Evolutionary conservation across 2,329 filamentous ascomycete species (phyloP).

Genomic region (Thermothelomyces thermophilus): DNA sequence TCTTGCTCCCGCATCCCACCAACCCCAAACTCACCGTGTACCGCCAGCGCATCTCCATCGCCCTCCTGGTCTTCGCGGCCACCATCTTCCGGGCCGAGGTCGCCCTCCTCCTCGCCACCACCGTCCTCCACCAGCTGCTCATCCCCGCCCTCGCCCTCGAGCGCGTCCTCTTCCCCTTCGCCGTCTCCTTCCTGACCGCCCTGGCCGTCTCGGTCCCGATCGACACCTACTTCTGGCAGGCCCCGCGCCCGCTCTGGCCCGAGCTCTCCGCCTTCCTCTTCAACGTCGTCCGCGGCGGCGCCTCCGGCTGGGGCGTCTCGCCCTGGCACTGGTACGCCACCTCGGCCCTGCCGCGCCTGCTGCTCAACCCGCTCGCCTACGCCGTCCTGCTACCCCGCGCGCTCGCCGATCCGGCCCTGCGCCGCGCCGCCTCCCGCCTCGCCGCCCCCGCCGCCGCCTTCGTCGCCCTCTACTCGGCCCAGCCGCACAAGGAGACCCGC

Average conservation of each 20-base stretch:
- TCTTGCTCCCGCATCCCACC: slow-evolving; percentile 35
- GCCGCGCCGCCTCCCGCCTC: slow-evolving; percentile 39
- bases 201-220: slow-evolving; percentile 64
- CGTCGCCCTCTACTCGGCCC: slow-evolving; percentile 72
- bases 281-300: slow-evolving; percentile 79
- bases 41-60: slow-evolving; percentile 59
- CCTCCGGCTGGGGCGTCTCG: slow-evolving; percentile 80
- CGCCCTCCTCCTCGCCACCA: slow-evolving; percentile 67
- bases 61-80: slow-evolving; percentile 70
- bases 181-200: slow-evolving; percentile 58
- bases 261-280: slow-evolving; percentile 85
- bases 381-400: slow-evolving; percentile 49
- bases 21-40: slow-evolving; percentile 29
- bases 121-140: slow-evolving; percentile 58
- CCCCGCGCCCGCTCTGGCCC: slow-evolving; percentile 64
- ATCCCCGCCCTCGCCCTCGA: slow-evolving; percentile 45
- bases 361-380: slow-evolving; percentile 69
- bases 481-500: slow-evolving; percentile 93
- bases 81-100: slow-evolving; percentile 87
- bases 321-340: slow-evolving; percentile 83
- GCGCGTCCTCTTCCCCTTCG: slow-evolving; percentile 60
- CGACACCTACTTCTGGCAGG: slow-evolving; percentile 94
- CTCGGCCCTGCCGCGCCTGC: slow-evolving; percentile 71
- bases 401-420: slow-evolving; percentile 39
- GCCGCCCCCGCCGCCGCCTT: slow-evolving; percentile 65